Conservation (phyloP, 371 early-diverging fungal genomes). For the Mucor racemosus region DNA sequence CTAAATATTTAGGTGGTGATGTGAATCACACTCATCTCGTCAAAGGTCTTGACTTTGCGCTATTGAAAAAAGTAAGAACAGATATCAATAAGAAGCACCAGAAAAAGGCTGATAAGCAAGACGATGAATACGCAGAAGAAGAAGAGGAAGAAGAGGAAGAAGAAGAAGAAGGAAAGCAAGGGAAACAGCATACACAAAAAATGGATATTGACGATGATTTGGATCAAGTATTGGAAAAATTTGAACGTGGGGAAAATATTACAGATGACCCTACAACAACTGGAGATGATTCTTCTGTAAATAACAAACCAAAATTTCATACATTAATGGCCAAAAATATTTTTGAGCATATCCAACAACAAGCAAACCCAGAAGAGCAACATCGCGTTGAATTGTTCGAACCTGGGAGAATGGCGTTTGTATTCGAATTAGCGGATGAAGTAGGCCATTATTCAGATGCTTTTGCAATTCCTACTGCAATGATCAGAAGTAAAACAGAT, state of each 20-base stretch:
- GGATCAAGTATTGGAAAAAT: conserved; percentile 19
- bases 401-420: conserved; percentile 82
- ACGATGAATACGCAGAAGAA: conserved; percentile 24
- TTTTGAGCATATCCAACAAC: conserved; percentile 40
- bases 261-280: conserved; percentile 8
- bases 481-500: conserved; percentile 79
- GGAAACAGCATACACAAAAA: background rate
- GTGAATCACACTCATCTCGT: conserved; percentile 88
- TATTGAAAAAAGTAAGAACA: conserved; percentile 70
- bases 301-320: conserved; percentile 26
- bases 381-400: conserved; percentile 71
- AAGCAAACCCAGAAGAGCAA: conserved; percentile 22
- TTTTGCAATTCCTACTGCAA: conserved; percentile 73
- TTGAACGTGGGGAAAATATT: conserved; percentile 25
- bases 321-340: conserved; percentile 45
- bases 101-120: conserved; percentile 13
- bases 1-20: conserved; percentile 91
- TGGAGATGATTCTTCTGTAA: background rate
- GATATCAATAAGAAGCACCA: conserved; percentile 27
- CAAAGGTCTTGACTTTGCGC: conserved; percentile 87
- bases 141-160: conserved; percentile 3
- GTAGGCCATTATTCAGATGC: conserved; percentile 59
- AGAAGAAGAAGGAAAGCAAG: conserved; percentile 36
- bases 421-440: conserved; percentile 69
- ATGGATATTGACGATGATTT: conserved; percentile 27